Evolutionary conservation across 768 basidiomycete species (phyloP).

Genomic region (Chlorophyllum brunneum): DNA sequence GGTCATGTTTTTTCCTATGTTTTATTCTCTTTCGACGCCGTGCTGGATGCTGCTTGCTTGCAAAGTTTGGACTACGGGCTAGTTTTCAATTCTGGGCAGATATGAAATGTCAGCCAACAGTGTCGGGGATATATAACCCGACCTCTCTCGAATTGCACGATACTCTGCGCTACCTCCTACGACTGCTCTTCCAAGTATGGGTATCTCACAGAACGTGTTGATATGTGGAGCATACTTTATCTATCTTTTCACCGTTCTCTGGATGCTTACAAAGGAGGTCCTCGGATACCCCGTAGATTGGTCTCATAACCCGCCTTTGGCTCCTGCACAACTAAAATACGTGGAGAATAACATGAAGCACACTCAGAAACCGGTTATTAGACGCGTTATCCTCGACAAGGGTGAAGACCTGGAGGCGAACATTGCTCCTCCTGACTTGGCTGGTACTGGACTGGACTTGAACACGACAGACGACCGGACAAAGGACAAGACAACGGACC

Average conservation of each 20-base stretch:
- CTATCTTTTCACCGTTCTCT: background rate
- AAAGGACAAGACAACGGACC: background rate
- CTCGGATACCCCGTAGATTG: background rate
- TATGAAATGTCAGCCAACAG: constrained; percentile 3
- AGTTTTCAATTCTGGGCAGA: background rate
- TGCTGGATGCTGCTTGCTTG: too few species aligned
- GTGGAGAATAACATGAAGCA: background rate
- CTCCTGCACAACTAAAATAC: too few species aligned
- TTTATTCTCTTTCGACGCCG: background rate
- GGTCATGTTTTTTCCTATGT: background rate
- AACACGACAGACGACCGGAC: background rate
- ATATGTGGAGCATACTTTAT: background rate
- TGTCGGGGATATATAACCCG: background rate
- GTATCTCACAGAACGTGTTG: background rate
- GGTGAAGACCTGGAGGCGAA: constrained; percentile 6
- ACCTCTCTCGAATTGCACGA: background rate
- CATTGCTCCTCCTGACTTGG: background rate
- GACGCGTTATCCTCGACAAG: background rate
- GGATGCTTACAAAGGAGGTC: constrained; percentile 3
- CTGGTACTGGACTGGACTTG: background rate
- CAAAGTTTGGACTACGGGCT: background rate
- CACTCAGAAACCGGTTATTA: too few species aligned
- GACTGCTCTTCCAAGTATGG: too few species aligned
- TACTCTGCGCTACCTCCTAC: background rate
- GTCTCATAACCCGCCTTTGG: background rate